Evolutionary conservation across 2,329 filamentous ascomycete genomes (phyloP), one percentile per base, ranked within the genome.

Genomic region (Berkeleyomyces basicola): DNA sequence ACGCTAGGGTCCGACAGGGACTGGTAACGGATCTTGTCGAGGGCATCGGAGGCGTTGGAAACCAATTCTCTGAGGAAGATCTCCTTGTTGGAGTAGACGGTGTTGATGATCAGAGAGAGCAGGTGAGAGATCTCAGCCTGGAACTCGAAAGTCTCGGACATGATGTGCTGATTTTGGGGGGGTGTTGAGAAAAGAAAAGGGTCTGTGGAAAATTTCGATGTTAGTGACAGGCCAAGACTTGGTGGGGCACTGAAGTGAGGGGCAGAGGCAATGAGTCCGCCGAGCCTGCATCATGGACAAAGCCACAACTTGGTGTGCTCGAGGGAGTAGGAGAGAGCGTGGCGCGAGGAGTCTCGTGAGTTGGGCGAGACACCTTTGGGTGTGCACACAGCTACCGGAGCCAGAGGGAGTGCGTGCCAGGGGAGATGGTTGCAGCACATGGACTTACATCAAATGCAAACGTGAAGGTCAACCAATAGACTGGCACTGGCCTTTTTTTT

Each of bases 111-210:
- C 76, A 99, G 88, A 70, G 87, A 90, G 75, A 99, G 88, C 69
- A 99, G 89, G 89, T 99, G 93, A 88, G 92, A 97, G 76, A 99
- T 99, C 88, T 99, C 93, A 87, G 93, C 93, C 87, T 99, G 93
- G 83, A 97, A 99, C 87, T 97, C 92, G 81, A 99, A 99, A 70
- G 91, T 96, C 82, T 97, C 91, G 40, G 64, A 63, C 66, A 67
- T 67, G 43, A 64, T 68, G 65, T 57, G 65, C 59, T 55, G 51
- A 37, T 60, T 62, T 59, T 51, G 44, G 61, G 61, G 7, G 42
- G 23, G 44, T 40, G 14, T 39, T 40, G 16, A 44, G 37, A 61
- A 58, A 47, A 33, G 58, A 57, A 61, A 59, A 61, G 61, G 51
- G 62, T 59, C 58, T 61, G 36, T 46, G 42, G 2, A n/a, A 39